Evolutionary conservation across 805 yeast genomes (phyloP).

Genomic region (Saccharomycopsis fodiens): DNA sequence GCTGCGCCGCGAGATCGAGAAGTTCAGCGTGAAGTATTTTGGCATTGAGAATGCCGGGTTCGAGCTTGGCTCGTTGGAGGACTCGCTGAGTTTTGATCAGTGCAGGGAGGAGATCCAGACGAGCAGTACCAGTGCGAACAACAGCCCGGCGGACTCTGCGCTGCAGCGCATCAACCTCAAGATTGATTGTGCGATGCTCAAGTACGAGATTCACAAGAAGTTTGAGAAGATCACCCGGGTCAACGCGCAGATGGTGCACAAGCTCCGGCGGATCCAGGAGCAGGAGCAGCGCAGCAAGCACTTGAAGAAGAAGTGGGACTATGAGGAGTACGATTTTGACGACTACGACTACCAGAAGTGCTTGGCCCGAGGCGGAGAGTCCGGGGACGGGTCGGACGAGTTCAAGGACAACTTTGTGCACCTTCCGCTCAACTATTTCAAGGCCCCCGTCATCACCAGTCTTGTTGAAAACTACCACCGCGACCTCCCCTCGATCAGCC

Average conservation of each 20-base stretch:
- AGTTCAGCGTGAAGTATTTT: conserved; percentile 10
- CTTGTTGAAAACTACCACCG: conserved; percentile 13
- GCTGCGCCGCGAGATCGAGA: conserved; percentile 6
- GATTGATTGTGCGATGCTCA: conserved; percentile 13
- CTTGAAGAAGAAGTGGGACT: conserved; percentile 37
- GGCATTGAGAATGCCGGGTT: not conserved
- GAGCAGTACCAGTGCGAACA: not conserved
- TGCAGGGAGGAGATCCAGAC: not conserved
- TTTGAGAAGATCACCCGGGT: conserved; percentile 18
- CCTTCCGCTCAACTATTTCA: conserved; percentile 18
- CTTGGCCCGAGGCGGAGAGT: no score
- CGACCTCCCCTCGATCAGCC: conserved; percentile 15
- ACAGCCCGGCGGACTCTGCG: no score
- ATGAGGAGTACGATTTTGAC: conserved; percentile 30
- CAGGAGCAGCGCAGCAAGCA: conserved; percentile 22
- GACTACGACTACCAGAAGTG: conserved; percentile 15
- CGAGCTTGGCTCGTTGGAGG: not conserved
- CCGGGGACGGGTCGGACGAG: conserved; percentile 19
- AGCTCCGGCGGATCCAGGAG: conserved; percentile 24
- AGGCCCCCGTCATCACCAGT: conserved; percentile 14
- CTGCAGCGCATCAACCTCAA: not conserved
- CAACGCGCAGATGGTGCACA: conserved; percentile 16
- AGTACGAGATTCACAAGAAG: conserved; percentile 12
- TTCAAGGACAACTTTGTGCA: conserved; percentile 12
- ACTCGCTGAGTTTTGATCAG: conserved; percentile 2